Evolutionary conservation across 352 stramenopile genomes (phyloP).

Genomic region (Lagenidium giganteum): DNA sequence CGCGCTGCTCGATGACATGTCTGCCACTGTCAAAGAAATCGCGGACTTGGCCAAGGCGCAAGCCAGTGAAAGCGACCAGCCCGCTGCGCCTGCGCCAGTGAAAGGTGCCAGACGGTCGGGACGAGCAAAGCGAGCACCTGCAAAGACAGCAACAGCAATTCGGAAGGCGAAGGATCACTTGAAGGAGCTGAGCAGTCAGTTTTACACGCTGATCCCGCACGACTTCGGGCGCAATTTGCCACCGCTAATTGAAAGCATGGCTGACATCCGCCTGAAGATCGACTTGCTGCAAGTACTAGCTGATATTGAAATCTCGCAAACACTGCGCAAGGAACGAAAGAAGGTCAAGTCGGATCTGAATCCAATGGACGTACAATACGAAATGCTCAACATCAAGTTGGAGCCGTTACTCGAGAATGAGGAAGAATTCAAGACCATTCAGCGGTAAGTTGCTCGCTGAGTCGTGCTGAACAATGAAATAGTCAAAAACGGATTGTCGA

Average conservation of each 20-base stretch:
- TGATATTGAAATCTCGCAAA: slow-evolving; percentile 60
- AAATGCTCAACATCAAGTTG: slow-evolving; percentile 44
- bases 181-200: slow-evolving; percentile 52
- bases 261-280: slow-evolving; percentile 52
- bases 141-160: slow-evolving; percentile 20
- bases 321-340: slow-evolving; percentile 28
- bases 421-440: slow-evolving; percentile 50
- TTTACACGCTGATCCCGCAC: slow-evolving; percentile 71
- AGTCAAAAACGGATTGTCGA: background rate
- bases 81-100: slow-evolving; percentile 2
- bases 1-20: slow-evolving; percentile 43
- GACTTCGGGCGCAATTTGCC: slow-evolving; percentile 54
- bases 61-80: background rate
- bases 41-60: slow-evolving; percentile 19
- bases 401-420: slow-evolving; percentile 23
- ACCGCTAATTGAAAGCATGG: slow-evolving; percentile 42
- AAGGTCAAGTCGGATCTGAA: slow-evolving; percentile 3
- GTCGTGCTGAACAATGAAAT: no score
- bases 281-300: slow-evolving; percentile 54
- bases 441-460: slow-evolving; percentile 21
- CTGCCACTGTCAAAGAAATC: slow-evolving; percentile 32
- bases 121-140: slow-evolving; percentile 17
- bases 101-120: slow-evolving; percentile 16
- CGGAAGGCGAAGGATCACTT: slow-evolving; percentile 26
- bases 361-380: slow-evolving; percentile 46